Base-by-base conservation (phyloP, 257 asterid species). In the Coffea eugenioides region DNA sequence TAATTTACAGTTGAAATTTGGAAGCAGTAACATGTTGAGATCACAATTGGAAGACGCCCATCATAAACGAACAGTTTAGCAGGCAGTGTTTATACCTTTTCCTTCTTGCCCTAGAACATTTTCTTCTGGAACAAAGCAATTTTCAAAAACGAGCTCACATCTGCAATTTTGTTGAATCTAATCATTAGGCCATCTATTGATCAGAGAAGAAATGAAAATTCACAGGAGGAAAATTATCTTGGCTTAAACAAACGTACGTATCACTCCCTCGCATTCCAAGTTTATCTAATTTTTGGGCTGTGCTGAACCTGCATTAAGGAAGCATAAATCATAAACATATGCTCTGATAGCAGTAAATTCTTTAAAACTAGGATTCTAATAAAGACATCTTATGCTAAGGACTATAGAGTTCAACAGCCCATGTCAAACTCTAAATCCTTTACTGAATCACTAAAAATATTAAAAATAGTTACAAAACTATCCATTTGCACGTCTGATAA, bases 201-300 rank as follows among this genome's bases (percentile, higher is more conserved):
- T 72, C 57, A 62, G 67, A 54, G 62, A 70, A 11, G 45, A 75
- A 31, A 71, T 39, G 48, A 82, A 80, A 77, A 64, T 69, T 15
- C 68, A 68, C 54, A 64, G 69, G 79, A 77, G 68, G 45, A 49
- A 62, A 77, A 65, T 79, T 72, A 72, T 56, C 69, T 74, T 43
- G 23, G 39, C 64, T 56, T 59, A 43, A 13, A 82, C 67, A 71
- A 49, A 80, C 98, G 82, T 90, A 94, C 98, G 99, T 96, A 82
- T 96, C 99, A 86, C 99, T 94, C 80, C 99, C 98, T 80, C 99
- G 97, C 99, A 94, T 94, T 80, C 98, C 99, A 74, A 96, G 92
- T 85, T 96, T 96, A 93, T 96, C 99, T 79, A 96, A 87, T 83
- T 96, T 96, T 91, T 96, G 99, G 72, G 99, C 99, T 1, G 97